Base-by-base conservation (phyloP, 805 yeast genomes). In the Sugiyamaella marilandica region DNA sequence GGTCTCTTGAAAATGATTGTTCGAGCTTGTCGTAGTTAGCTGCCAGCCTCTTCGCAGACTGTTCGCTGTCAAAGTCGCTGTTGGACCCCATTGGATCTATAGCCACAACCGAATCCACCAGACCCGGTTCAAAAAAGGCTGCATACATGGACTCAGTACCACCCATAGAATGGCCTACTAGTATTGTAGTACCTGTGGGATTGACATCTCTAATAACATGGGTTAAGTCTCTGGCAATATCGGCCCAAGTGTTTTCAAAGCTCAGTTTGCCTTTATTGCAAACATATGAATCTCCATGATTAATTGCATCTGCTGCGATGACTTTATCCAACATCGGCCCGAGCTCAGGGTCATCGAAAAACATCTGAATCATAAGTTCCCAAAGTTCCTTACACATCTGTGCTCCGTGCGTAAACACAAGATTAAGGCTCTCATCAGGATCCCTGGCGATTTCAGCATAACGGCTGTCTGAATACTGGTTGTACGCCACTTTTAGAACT, bases 101-200 rank as follows among this genome's bases (percentile, higher is more conserved):
- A 1, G 79, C 68, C 2, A 84, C 64, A 10, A 78, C 70, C 9
- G 80, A 71, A 52, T 80, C 81, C 59, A 81, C 77, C 46, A 82
- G 65, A 13, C 62, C 57, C 0, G 88, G 87, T 51, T 75, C 78
- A 39, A 75, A 66, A 14, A 71, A 68, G 0, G 76, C 74, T 1
- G 83, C 78, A 54, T 74, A 67, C 5, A 83, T 53, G 0, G 77
- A 74, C 44, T 70, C 75, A 57, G 71, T 74, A 0, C 88, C 94
- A 10, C 94, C 92, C 78, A 82, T 76, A 0, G 91, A 84, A 64
- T 86, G 94, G 2, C 92, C 94, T 16, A 85, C 63, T 1, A 73
- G 62, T 4, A 85, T 73, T n/a, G 60, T 53, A 3, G 68, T 62
- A 53, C 71, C 76, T 19, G 74, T 65, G 32, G 74, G 71, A n/a